Conservation (phyloP, 352 stramenopile genomes). For the Phytophthora capsici region DNA sequence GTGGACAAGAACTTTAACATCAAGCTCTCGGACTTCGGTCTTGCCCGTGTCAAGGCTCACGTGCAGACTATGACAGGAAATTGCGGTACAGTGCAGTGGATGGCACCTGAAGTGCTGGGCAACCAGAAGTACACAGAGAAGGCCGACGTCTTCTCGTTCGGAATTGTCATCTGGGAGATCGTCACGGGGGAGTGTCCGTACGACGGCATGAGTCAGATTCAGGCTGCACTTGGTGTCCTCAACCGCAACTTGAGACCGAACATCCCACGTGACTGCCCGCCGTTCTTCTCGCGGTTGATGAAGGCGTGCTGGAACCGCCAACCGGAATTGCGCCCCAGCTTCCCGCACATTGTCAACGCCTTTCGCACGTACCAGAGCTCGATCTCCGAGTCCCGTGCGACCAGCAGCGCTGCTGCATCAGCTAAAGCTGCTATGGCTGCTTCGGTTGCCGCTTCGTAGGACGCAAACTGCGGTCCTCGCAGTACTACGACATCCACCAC, state of each 20-base stretch:
- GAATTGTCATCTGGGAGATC: slow-evolving; percentile 93
- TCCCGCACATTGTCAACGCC: slow-evolving; percentile 73
- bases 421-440: slow-evolving; percentile 52
- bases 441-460: slow-evolving; percentile 47
- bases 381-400: slow-evolving; percentile 54
- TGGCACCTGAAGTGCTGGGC: slow-evolving; percentile 79
- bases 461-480: slow-evolving; percentile 10
- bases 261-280: slow-evolving; percentile 66
- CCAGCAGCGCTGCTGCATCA: slow-evolving; percentile 41
- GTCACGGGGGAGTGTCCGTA: slow-evolving; percentile 88
- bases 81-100: slow-evolving; percentile 79
- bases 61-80: slow-evolving; percentile 90
- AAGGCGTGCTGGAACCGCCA: slow-evolving; percentile 81
- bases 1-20: slow-evolving; percentile 87
- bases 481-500: slow-evolving; percentile 15
- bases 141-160: slow-evolving; percentile 91
- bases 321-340: slow-evolving; percentile 68
- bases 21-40: slow-evolving; percentile 88
- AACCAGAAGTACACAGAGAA: slow-evolving; percentile 92
- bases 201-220: slow-evolving; percentile 87
- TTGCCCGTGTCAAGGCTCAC: slow-evolving; percentile 81
- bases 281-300: slow-evolving; percentile 75
- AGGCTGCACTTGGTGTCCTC: slow-evolving; percentile 69
- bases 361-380: slow-evolving; percentile 64
- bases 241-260: slow-evolving; percentile 76